Evolutionary conservation across 2,329 filamentous ascomycete genomes (phyloP).

Genomic region (Phialophora verrucosa): DNA sequence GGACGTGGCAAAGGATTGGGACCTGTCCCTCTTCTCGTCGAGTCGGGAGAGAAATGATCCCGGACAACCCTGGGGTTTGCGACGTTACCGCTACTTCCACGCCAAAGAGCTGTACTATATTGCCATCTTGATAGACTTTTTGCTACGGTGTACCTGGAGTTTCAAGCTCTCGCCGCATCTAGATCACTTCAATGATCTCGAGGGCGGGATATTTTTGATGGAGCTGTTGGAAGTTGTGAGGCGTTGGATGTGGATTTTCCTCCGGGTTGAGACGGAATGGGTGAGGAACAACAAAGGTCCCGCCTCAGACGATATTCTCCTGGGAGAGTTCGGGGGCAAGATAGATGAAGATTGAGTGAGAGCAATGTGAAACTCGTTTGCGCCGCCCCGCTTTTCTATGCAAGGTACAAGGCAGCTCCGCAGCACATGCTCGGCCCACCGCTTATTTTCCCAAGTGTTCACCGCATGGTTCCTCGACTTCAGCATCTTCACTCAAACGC

Average conservation of each 20-base stretch:
- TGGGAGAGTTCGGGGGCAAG: constrained; percentile 73
- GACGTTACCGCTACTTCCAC: constrained; percentile 74
- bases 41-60: constrained; percentile 62
- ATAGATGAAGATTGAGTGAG: constrained; percentile 62
- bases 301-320: constrained; percentile 71
- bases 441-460: constrained; percentile 13
- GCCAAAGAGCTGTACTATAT: constrained; percentile 78
- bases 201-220: constrained; percentile 85
- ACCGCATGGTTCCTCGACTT: constrained; percentile 7
- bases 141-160: constrained; percentile 88
- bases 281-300: constrained; percentile 62
- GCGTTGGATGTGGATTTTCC: constrained; percentile 76
- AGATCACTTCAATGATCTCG: constrained; percentile 82
- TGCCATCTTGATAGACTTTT: constrained; percentile 77
- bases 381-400: constrained; percentile 9
- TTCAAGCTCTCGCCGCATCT: constrained; percentile 83
- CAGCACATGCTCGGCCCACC: neutral
- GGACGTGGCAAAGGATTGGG: constrained; percentile 97
- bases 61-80: constrained; percentile 77
- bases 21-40: constrained; percentile 78
- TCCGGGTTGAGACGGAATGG: constrained; percentile 40
- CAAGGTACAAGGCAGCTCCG: constrained; percentile 11
- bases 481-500: constrained; percentile 30
- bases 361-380: neutral
- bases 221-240: constrained; percentile 85